Percentiles rank a stretch among this genome's conserved stretches.
Conservation (phyloP, 768 basidiomycete species). For the Cystofilobasidium capitatum region DNA sequence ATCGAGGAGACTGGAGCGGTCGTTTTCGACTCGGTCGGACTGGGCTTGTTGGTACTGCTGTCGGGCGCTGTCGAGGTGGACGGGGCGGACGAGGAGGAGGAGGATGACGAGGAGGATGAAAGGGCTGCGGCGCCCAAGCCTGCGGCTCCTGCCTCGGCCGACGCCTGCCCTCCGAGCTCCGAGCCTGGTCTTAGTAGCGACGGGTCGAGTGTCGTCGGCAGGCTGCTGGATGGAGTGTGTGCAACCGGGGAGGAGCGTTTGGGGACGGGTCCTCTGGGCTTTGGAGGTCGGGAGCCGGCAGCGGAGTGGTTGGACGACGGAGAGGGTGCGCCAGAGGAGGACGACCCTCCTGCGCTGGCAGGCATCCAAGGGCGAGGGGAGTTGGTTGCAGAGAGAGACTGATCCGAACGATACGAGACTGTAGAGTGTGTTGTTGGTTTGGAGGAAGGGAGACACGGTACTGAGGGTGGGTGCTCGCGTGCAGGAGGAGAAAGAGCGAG, state of each 20-base stretch:
- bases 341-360: no score
- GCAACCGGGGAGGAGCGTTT: background rate
- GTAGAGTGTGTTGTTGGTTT: no score
- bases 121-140: no score
- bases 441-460: no score
- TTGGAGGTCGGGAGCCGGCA: background rate
- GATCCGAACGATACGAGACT: no score
- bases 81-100: background rate
- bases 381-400: no score
- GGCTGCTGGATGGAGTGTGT: background rate
- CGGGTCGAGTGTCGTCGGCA: constrained; percentile 5
- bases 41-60: no score
- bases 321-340: background rate
- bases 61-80: background rate
- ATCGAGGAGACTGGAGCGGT: no score
- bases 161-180: background rate
- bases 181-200: background rate
- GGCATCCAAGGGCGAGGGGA: no score
- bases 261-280: background rate
- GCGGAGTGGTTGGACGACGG: background rate
- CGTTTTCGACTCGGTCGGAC: no score
- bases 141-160: background rate
- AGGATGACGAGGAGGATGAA: background rate
- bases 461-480: no score
- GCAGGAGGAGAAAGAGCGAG: no score